These are phyloP conservation scores for Leonotis leonurus DNA, from an alignment of 257 asterid species.

Conservation along the genomic window DNA sequence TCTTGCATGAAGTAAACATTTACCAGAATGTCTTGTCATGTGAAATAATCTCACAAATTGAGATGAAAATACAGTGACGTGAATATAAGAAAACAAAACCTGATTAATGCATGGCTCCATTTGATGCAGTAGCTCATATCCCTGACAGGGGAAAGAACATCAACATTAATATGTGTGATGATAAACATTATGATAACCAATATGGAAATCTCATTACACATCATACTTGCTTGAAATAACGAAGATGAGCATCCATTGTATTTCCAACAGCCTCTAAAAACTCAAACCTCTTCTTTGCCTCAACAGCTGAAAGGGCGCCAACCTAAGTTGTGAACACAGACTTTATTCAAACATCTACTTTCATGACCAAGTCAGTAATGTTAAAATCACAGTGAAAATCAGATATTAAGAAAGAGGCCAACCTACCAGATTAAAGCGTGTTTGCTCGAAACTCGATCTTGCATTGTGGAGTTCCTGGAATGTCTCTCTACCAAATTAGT, in stretches of 20 bases:
- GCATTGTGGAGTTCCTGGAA: slow-evolving; percentile 98
- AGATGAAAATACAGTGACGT: too few species aligned
- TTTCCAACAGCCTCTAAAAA: slow-evolving; percentile 82
- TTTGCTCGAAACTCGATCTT: slow-evolving; percentile 75
- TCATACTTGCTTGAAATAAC: slow-evolving; percentile 70
- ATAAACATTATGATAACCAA: neutral
- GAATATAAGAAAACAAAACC: slow-evolving; percentile 31
- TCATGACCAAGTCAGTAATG: slow-evolving; percentile 1
- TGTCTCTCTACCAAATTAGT: slow-evolving; percentile 93
- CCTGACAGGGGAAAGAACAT: slow-evolving; percentile 45
- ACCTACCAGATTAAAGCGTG: slow-evolving; percentile 89
- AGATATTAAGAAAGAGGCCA: slow-evolving; percentile 15
- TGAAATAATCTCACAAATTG: too few species aligned
- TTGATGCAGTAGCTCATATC: slow-evolving; percentile 82
- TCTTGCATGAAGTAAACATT: neutral
- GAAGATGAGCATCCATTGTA: slow-evolving; percentile 88
- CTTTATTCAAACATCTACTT: slow-evolving; percentile 11
- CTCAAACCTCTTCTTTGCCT: slow-evolving; percentile 86
- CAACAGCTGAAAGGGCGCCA: slow-evolving; percentile 78
- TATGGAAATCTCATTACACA: neutral
- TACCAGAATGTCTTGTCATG: neutral
- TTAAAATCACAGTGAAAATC: neutral
- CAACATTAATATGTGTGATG: slow-evolving; percentile 20
- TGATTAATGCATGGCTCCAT: slow-evolving; percentile 94
- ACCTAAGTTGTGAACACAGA: slow-evolving; percentile 44